Percentiles rank a stretch among this genome's conserved stretches.
Conservation (phyloP, 1,139 yeast genomes). For the Geotrichum klebahnii region DNA sequence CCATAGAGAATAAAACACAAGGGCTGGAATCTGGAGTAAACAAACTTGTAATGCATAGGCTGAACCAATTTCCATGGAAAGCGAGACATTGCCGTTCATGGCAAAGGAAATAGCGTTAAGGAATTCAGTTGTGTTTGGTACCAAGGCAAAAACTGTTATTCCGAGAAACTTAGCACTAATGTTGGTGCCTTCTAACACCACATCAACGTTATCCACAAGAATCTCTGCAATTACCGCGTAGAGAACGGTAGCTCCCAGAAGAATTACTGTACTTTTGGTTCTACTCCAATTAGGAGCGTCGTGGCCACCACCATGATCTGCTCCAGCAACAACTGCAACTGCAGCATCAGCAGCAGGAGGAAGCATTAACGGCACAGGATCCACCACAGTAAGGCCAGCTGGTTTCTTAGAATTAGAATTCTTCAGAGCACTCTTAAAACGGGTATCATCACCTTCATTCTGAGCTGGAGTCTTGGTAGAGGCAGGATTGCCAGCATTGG, state of each 20-base stretch:
- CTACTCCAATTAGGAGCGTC: conserved; percentile 98
- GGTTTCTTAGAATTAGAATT: not conserved
- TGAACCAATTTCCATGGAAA: conserved; percentile 91
- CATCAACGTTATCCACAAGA: conserved; percentile 88
- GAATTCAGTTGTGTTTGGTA: conserved; percentile 96
- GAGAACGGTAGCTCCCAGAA: conserved; percentile 75
- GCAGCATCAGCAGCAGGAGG: conserved; percentile 1
- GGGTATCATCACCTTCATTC: not conserved
- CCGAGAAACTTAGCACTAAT: conserved; percentile 89
- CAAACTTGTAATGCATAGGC: conserved; percentile 97
- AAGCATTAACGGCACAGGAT: not conserved
- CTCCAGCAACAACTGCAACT: conserved; percentile 2
- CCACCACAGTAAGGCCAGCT: not conserved
- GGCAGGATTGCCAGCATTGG: conserved; percentile 8
- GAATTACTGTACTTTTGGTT: conserved; percentile 74
- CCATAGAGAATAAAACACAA: conserved; percentile 65
- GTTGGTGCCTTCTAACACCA: conserved; percentile 72
- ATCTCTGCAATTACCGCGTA: conserved; percentile 95
- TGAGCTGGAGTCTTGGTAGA: not conserved
- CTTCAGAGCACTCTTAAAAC: not conserved
- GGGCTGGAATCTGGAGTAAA: conserved; percentile 83
- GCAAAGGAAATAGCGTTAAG: conserved; percentile 97
- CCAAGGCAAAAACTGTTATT: conserved; percentile 88
- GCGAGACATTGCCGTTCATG: conserved; percentile 88
- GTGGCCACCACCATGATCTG: conserved; percentile 58